Conservation (phyloP, 2,329 filamentous ascomycete species). For the Talaromyces verruculosus region DNA sequence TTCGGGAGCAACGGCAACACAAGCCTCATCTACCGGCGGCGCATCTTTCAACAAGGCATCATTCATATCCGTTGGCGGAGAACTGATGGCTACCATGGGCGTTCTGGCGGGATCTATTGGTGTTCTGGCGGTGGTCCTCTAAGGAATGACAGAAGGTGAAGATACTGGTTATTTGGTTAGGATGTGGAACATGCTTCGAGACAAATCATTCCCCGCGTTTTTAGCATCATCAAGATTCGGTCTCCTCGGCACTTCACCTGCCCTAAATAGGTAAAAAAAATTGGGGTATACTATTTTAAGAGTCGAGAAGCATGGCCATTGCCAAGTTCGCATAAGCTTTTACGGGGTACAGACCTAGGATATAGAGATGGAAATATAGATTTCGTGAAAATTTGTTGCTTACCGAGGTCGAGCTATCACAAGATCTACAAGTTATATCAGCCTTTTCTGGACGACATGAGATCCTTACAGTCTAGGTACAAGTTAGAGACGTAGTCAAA, state of each 20-base stretch:
- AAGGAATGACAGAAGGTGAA: background rate
- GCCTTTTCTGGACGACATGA: too few species aligned
- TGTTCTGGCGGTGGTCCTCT: slow-evolving; percentile 11
- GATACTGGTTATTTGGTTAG: background rate
- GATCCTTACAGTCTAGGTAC: too few species aligned
- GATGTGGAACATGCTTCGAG: background rate
- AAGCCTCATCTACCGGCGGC: slow-evolving; percentile 13
- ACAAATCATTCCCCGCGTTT: background rate
- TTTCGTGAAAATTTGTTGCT: background rate
- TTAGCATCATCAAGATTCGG: background rate
- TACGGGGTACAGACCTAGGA: background rate
- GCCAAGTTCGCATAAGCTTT: background rate
- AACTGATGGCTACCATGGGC: background rate
- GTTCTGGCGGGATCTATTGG: slow-evolving; percentile 9
- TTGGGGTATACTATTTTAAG: background rate
- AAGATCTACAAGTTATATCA: background rate
- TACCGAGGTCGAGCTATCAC: background rate
- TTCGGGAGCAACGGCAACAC: slow-evolving; percentile 11
- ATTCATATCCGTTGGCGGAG: background rate
- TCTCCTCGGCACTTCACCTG: background rate
- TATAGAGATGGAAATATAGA: background rate
- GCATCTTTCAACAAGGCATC: background rate
- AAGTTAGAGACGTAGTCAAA: background rate
- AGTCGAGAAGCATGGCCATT: background rate
- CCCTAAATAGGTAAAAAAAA: background rate